phyloP scores from a whole-genome alignment of 345 rosid species.

The Rhizophora mangle region DNA sequence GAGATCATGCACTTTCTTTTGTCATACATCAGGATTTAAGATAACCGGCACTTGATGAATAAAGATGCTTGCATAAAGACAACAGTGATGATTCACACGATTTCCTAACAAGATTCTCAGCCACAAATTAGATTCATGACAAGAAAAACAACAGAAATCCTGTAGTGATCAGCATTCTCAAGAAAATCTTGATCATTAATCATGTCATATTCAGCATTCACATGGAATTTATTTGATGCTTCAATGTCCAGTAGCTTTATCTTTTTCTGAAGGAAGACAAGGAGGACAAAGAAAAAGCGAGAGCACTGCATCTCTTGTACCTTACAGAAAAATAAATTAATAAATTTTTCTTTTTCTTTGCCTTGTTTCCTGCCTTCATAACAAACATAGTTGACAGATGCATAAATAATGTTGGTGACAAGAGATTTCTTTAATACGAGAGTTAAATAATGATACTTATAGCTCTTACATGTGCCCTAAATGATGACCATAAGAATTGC shows the following conservation, averaged over 20 bases:
- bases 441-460: neutral
- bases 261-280: no score
- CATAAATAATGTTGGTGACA: neutral
- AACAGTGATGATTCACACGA: neutral
- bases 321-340: no score
- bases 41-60: no score
- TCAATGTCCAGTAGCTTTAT: neutral
- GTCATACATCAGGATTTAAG: no score
- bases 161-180: neutral
- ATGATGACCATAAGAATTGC: neutral
- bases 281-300: no score
- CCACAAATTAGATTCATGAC: neutral
- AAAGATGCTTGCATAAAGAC: neutral
- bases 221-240: neutral
- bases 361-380: no score
- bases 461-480: neutral
- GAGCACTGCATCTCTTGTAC: no score
- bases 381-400: neutral
- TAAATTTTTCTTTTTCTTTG: no score
- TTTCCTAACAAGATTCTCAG: neutral
- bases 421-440: neutral
- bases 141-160: constrained; percentile 5
- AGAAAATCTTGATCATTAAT: neutral
- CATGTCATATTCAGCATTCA: no score
- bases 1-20: no score